A percentile compares a stretch with the other conserved stretches of the same genome.
Conservation (phyloP, 1,284 basidiomycete genomes). For the Flammula alnicola region DNA sequence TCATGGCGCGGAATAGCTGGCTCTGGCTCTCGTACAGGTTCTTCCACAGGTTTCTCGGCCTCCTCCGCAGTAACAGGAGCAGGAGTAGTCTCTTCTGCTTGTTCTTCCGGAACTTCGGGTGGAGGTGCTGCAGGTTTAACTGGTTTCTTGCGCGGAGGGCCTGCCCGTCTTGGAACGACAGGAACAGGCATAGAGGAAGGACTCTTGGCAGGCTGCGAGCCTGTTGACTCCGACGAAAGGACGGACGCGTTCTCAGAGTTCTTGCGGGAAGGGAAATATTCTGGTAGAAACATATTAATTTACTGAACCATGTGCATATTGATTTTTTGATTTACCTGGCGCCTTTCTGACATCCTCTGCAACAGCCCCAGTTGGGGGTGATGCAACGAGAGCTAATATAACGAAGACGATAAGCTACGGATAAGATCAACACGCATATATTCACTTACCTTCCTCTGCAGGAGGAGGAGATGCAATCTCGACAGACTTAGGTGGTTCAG, state of each 20-base stretch:
- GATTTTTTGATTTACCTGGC: constrained; percentile 16
- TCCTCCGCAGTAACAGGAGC: constrained; percentile 6
- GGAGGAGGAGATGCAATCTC: constrained; percentile 5
- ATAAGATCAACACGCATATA: neutral
- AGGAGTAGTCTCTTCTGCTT: constrained; percentile 10
- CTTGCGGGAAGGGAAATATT: constrained; percentile 27
- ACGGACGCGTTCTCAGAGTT: constrained; percentile 33
- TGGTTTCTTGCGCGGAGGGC: constrained; percentile 68
- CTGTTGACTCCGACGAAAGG: constrained; percentile 40
- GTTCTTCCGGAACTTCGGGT: constrained; percentile 24
- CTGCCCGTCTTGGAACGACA: constrained; percentile 67
- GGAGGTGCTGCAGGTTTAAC: constrained; percentile 48
- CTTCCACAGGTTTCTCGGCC: constrained; percentile 4
- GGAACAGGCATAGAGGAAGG: constrained; percentile 74
- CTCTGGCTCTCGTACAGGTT: neutral
- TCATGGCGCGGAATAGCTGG: constrained; percentile 2
- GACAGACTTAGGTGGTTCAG: constrained; percentile 9
- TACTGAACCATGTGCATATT: neutral
- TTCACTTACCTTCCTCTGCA: constrained; percentile 13
- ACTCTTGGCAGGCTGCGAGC: constrained; percentile 37
- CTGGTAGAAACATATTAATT: constrained; percentile 7
- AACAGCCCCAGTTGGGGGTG: constrained; percentile 17
- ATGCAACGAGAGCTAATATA: constrained; percentile 10
- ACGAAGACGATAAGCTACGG: neutral
- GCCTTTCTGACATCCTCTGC: constrained; percentile 9